These are phyloP conservation scores for Oligophagozyma castellii DNA, from an alignment of 1,139 yeast species.

Conservation along the genomic window DNA sequence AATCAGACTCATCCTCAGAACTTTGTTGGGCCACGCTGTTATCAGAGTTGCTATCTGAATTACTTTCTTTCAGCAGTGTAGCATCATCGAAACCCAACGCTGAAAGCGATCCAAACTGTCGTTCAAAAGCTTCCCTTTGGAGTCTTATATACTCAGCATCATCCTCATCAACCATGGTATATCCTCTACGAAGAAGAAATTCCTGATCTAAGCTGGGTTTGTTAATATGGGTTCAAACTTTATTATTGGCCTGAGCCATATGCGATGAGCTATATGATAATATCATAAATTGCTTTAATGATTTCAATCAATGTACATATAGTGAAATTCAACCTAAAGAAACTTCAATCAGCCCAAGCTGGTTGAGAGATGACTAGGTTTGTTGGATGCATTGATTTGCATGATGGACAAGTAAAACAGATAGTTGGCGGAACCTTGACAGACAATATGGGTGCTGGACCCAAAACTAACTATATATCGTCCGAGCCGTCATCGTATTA, in stretches of 20 bases:
- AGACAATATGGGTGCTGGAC: constrained; percentile 32
- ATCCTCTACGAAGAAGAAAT: no score
- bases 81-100: constrained; percentile 47
- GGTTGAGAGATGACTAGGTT: constrained; percentile 87
- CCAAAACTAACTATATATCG: constrained; percentile 67
- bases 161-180: constrained; percentile 29
- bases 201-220: no score
- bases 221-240: no score
- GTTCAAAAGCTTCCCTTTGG: constrained; percentile 51
- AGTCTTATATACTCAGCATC: constrained; percentile 37
- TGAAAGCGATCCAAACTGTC: constrained; percentile 54
- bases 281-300: no score
- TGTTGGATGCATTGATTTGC: constrained; percentile 92
- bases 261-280: no score
- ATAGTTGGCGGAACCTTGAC: constrained; percentile 87
- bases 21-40: constrained; percentile 6
- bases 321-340: no score
- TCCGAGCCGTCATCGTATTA: constrained; percentile 62
- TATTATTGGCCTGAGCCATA: no score
- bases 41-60: constrained; percentile 6
- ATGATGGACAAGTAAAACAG: constrained; percentile 88
- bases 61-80: constrained; percentile 21
- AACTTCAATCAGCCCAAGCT: no score
- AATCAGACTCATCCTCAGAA: constrained; percentile 10
- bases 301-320: no score